Conservation (phyloP, 2,329 filamentous ascomycete species). For the Didymella arachidicola region DNA sequence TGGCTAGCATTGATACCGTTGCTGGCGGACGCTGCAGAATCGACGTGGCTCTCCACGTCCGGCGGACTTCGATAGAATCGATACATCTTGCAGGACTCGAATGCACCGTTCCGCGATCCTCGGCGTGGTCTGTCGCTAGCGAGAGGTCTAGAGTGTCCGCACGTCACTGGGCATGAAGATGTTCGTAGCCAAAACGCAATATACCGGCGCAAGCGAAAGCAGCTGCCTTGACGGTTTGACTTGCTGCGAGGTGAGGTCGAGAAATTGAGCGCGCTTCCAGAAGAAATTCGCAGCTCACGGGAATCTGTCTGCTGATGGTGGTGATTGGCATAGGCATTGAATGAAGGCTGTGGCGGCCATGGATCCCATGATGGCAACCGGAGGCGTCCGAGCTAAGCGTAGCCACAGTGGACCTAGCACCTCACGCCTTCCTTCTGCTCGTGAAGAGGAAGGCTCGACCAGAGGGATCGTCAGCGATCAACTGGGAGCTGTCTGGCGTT, state of each 20-base stretch:
- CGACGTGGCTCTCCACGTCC: conserved; percentile 44
- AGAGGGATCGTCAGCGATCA: conserved; percentile 21
- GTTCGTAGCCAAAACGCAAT: neutral
- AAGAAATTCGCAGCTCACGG: conserved; percentile 14
- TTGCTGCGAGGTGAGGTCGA: conserved; percentile 30
- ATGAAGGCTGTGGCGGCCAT: conserved; percentile 21
- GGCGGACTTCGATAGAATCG: conserved; percentile 31
- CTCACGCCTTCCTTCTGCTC: conserved; percentile 21
- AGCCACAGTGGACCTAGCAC: conserved; percentile 23
- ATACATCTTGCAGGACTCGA: conserved; percentile 27
- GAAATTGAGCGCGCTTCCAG: conserved; percentile 25
- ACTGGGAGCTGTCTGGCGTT: conserved; percentile 10
- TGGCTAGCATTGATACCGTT: conserved; percentile 28
- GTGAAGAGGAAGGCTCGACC: conserved; percentile 24
- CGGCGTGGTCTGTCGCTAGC: conserved; percentile 28
- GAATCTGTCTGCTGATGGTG: conserved; percentile 14
- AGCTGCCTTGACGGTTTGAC: conserved; percentile 6
- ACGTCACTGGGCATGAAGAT: conserved; percentile 9
- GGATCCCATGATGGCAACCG: conserved; percentile 20
- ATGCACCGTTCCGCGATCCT: conserved; percentile 25
- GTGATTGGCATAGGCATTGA: conserved; percentile 30
- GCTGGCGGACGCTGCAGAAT: conserved; percentile 33
- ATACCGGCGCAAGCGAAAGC: conserved; percentile 3
- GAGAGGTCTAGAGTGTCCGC: conserved; percentile 13
- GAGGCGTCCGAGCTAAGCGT: conserved; percentile 20